A percentile compares a stretch with the other conserved stretches of the same genome.
Evolutionary conservation across 2,329 filamentous ascomycete genomes (phyloP).

Genomic region (Ophiocordyceps unilateralis): DNA sequence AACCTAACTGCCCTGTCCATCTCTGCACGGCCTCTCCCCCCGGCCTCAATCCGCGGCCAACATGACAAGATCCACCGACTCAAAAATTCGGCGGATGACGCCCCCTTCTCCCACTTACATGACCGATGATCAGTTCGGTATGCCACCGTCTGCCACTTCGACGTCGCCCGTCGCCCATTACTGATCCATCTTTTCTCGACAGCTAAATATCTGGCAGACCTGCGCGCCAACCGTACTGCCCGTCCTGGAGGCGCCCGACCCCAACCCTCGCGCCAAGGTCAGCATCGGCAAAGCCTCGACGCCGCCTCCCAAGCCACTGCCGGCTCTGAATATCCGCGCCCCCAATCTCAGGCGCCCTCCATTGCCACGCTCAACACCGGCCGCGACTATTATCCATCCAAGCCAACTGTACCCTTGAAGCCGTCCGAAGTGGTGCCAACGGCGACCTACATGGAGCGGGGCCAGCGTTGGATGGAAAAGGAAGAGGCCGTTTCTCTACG

Average conservation of each 20-base stretch:
- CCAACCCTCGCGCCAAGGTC: constrained; percentile 23
- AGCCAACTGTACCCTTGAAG: constrained; percentile 26
- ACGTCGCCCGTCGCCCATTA: neutral
- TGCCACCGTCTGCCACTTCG: constrained; percentile 1
- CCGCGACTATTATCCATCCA: constrained; percentile 34
- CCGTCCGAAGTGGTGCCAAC: constrained; percentile 46
- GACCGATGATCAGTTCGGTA: constrained; percentile 51
- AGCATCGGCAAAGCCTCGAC: constrained; percentile 15
- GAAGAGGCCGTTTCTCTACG: constrained; percentile 56
- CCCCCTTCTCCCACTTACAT: constrained; percentile 47
- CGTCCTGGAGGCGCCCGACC: constrained; percentile 58
- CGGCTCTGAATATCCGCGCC: constrained; percentile 9
- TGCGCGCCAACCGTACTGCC: constrained; percentile 49
- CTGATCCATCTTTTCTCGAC: constrained; percentile 5
- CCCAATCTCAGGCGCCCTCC: constrained; percentile 19
- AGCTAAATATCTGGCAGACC: constrained; percentile 55
- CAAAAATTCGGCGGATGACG: constrained; percentile 34
- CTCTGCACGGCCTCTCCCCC: neutral
- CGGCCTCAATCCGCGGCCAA: neutral
- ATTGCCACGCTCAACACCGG: constrained; percentile 26
- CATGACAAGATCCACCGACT: constrained; percentile 15
- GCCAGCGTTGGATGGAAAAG: constrained; percentile 64
- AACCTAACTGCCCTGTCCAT: neutral
- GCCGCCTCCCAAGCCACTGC: constrained; percentile 11
- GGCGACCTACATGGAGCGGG: constrained; percentile 55